Base-by-base conservation (phyloP, 768 basidiomycete genomes). In the Mycena venus region DNA sequence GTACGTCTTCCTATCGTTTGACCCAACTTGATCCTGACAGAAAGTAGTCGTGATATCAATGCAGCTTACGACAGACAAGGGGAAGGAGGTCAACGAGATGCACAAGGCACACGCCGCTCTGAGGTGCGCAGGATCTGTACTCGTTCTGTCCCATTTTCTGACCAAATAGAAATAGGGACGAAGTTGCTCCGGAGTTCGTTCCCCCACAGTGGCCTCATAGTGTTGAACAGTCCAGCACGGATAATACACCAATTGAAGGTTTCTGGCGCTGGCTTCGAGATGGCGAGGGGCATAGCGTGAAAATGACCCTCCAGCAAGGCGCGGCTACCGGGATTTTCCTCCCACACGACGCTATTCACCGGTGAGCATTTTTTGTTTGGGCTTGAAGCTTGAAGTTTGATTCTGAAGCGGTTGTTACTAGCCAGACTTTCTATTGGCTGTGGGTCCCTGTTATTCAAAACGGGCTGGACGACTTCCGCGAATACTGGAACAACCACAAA, bases 401-500 rank as follows among this genome's bases (percentile, higher is more conserved):
- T 32, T 34, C n/a, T 32, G 32, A 58, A 2, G n/a, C 2, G 6
- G 8, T 27, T 2, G 19, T 21, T 34, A 12, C 15, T 21, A 68
- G 67, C 14, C 55, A 68, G 29, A 68, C 67, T 7, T 68, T 68
- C 25, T 68, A 68, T 27, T 68, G 67, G 67, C n/a, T 68, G 7
- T 68, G 56, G 67, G 67, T 68, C 2, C 67, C 67, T 47, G 5
- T 68, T 15, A 47, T 68, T 6, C 67, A 68, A 47, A 19, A 21
- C 14, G 40, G 56, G n/a, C 67, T 68, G 9, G 67, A 68, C 34
- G 11, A 15, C 0, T 68, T 42, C 19, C 67, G 67, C 2, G 56
- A 68, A 15, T 68, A 68, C 56, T 68, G 56, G 67, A 68, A 68
- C 55, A 68, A 58, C 31, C 67, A 68, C 67, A 42, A 29, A 25